A percentile compares a stretch with the other conserved stretches of the same genome.
phyloP scores from a whole-genome alignment of 192 early-diverging fungal genomes.

The Geranomyces variabilis region DNA sequence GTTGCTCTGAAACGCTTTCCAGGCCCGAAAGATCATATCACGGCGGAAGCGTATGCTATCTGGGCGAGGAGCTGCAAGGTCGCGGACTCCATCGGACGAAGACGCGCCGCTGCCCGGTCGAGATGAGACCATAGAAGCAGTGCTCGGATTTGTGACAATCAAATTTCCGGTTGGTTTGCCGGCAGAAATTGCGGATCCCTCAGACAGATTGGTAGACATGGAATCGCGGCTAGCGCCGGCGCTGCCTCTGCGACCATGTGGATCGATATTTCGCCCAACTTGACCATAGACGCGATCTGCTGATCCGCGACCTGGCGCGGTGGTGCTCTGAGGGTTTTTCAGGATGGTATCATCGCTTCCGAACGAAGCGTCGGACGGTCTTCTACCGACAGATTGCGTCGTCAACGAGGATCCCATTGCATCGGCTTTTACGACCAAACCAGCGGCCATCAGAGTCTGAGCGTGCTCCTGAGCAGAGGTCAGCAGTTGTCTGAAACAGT shows the following conservation, averaged over 20 bases:
- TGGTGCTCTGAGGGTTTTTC: neutral
- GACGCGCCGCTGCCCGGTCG: neutral
- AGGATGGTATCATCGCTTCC: neutral
- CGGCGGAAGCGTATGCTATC: slow-evolving; percentile 29
- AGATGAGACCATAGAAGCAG: neutral
- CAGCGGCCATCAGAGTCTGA: neutral
- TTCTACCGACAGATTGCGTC: neutral
- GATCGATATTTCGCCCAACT: neutral
- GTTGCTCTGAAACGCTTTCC: slow-evolving; percentile 17
- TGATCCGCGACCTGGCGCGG: neutral
- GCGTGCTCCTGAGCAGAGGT: slow-evolving; percentile 30
- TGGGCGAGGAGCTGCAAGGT: slow-evolving; percentile 13
- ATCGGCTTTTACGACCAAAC: slow-evolving; percentile 3
- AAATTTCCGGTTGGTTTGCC: neutral
- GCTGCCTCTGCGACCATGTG: neutral
- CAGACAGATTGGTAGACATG: slow-evolving; percentile 7
- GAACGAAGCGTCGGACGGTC: slow-evolving; percentile 18
- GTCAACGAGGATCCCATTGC: neutral
- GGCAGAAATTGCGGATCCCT: slow-evolving; percentile 9
- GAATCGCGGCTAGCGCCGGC: slow-evolving; percentile 16
- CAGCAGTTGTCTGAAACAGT: slow-evolving; percentile 36
- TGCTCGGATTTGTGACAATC: slow-evolving; percentile 9
- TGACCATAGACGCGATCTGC: slow-evolving; percentile 21
- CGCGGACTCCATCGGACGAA: neutral
- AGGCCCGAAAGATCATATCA: slow-evolving; percentile 28